Conservation (phyloP, 2,329 filamentous ascomycete species). For the Sclerotiophoma versabilis region DNA sequence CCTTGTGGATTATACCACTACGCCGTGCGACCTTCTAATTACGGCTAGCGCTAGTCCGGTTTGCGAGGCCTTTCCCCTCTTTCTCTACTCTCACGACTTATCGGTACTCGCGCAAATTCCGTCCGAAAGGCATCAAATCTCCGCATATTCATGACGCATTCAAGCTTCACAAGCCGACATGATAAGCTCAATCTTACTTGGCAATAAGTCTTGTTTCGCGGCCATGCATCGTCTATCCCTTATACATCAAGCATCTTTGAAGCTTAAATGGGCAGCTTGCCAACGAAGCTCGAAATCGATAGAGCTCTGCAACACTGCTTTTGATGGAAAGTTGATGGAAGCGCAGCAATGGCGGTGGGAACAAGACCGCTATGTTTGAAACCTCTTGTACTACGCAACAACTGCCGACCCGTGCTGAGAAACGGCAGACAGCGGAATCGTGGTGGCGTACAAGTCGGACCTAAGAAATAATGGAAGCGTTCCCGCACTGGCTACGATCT, state of each 20-base stretch:
- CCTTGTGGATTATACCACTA: background rate
- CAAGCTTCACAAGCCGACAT: constrained; percentile 22
- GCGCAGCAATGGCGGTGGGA: background rate
- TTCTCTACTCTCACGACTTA: background rate
- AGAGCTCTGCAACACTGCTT: no score
- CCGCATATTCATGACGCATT: constrained; percentile 26
- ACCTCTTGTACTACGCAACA: background rate
- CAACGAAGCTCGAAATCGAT: background rate
- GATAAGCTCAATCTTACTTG: constrained; percentile 19
- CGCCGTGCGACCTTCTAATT: background rate
- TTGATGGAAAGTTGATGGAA: background rate
- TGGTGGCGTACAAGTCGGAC: background rate
- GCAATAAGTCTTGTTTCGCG: constrained; percentile 8
- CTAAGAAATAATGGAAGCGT: background rate
- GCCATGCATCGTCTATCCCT: constrained; percentile 25
- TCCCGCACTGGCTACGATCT: background rate
- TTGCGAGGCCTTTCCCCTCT: constrained; percentile 1
- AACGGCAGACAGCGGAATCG: background rate
- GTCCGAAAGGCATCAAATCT: background rate
- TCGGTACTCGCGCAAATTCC: background rate
- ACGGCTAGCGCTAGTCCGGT: background rate
- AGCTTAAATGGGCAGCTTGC: constrained; percentile 2
- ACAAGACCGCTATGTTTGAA: background rate
- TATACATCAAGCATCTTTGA: constrained; percentile 19
- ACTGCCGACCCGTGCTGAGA: background rate